Evolutionary conservation across 441 rosid genomes (phyloP).

Genomic region (Raphanus hybrid): DNA sequence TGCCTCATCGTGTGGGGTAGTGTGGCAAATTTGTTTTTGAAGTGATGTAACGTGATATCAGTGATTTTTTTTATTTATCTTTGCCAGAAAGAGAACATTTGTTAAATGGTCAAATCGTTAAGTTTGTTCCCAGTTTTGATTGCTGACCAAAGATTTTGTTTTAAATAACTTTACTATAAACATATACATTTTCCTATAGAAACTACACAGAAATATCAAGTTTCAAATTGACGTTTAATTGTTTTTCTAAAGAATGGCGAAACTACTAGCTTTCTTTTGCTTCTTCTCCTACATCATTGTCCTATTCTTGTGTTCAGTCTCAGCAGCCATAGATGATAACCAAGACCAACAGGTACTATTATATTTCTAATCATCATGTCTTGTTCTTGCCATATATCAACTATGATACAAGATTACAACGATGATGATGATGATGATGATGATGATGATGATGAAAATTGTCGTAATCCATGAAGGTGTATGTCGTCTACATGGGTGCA

Average conservation of each 20-base stretch:
- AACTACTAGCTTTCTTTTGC: slow-evolving; percentile 8
- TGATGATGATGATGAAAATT: background rate
- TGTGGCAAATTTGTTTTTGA: background rate
- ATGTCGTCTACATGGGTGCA: slow-evolving; percentile 65
- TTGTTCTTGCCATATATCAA: slow-evolving; percentile 2
- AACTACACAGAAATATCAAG: background rate
- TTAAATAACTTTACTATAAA: background rate
- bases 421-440: slow-evolving; percentile 13
- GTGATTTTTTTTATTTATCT: background rate
- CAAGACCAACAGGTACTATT: slow-evolving; percentile 22
- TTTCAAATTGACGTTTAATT: background rate
- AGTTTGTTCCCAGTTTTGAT: slow-evolving; percentile 1
- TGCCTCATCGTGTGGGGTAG: background rate
- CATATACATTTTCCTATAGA: background rate
- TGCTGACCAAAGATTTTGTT: slow-evolving; percentile 8
- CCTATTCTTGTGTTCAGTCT: slow-evolving; percentile 7
- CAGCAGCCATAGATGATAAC: slow-evolving; percentile 15
- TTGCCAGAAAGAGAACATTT: background rate
- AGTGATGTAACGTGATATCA: slow-evolving; percentile 13
- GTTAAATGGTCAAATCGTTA: slow-evolving; percentile 1
- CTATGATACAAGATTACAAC: background rate
- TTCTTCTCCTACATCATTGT: slow-evolving; percentile 10
- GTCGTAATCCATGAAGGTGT: slow-evolving; percentile 38
- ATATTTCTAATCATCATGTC: background rate
- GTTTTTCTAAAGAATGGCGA: slow-evolving; percentile 6